Evolutionary conservation across 352 stramenopile species (phyloP), one percentile per base, ranked within the genome.

Genomic region (Hyaloperonospora arabidopsidis): DNA sequence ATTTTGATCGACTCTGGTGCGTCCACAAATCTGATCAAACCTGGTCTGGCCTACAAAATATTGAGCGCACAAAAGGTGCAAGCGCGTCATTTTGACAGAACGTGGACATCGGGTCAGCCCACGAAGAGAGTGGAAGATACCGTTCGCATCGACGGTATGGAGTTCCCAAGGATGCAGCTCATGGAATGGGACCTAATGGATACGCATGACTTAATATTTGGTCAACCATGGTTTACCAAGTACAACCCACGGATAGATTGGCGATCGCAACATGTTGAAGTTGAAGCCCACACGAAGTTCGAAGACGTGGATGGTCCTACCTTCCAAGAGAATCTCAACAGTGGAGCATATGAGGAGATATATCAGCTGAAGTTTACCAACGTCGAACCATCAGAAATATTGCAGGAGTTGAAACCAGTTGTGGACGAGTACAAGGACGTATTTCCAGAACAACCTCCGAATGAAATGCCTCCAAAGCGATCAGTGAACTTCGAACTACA

Each of bases 161-260:
- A 49, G 35, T 53, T 53, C 38, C 44, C 35, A 36, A 18, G 25
- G 44, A 52, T 52, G 32, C 21, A 61, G 18, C 49, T 61, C 17
- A 45, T 47, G 38, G 46, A 54, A 55, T 61, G 54, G 48, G 43
- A 47, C 5, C 39, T 57, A 38, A n/a, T n/a, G 43, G 39, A 38
- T 12, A 52, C 54, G 13, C 57, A 57, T 44, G 59, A 61, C 21
- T 38, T 54, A 2, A 61, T 61, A 29, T 59, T 66, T 39, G 41
- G 52, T 21, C 54, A 61, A 55, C 58, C 52, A 12, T 65, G 29
- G 40, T 57, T 65, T 29, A 41, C 28, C 5, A 19, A 57, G 23
- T 58, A 40, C 18, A 52, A 61, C 13, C 40, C 51, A 0, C 32
- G 49, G 32, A 45, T 57, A 13, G 43, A 61, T 32, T 57, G 45